Evolutionary conservation across 2,329 filamentous ascomycete genomes (phyloP).

Genomic region (Coniochaeta ligniaria): DNA sequence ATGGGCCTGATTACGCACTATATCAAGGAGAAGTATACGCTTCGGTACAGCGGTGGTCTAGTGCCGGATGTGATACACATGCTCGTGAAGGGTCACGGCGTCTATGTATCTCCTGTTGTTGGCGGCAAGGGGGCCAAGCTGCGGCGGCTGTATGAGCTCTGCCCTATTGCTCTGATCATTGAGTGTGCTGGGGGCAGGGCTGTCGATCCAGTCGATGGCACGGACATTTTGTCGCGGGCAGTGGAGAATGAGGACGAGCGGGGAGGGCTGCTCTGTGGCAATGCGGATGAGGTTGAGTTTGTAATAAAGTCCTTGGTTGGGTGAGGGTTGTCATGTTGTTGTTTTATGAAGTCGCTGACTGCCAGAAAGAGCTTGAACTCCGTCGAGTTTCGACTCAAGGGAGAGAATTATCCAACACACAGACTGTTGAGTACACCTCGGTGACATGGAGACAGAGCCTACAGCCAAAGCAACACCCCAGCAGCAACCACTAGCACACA

Average conservation of each 20-base stretch:
- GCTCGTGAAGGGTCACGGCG: constrained; percentile 52
- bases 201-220: constrained; percentile 38
- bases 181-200: constrained; percentile 54
- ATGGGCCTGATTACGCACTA: constrained; percentile 39
- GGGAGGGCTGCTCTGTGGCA: constrained; percentile 44
- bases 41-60: constrained; percentile 53
- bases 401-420: too few species aligned
- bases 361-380: too few species aligned
- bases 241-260: constrained; percentile 39
- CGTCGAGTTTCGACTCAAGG: too few species aligned
- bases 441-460: too few species aligned
- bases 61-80: constrained; percentile 55
- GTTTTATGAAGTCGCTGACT: too few species aligned
- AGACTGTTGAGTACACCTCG: too few species aligned
- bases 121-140: constrained; percentile 46
- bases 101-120: constrained; percentile 54
- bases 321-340: background rate
- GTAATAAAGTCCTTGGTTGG: constrained; percentile 7
- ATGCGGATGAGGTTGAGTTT: constrained; percentile 36
- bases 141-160: constrained; percentile 50
- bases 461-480: background rate
- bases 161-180: constrained; percentile 51
- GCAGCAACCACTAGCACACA: background rate
- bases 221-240: constrained; percentile 28
- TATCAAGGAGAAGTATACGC: constrained; percentile 46